These are phyloP conservation scores for Rhynchospora pubera DNA, from an alignment of 176 grass and related monocot genomes.

Conservation along the genomic window DNA sequence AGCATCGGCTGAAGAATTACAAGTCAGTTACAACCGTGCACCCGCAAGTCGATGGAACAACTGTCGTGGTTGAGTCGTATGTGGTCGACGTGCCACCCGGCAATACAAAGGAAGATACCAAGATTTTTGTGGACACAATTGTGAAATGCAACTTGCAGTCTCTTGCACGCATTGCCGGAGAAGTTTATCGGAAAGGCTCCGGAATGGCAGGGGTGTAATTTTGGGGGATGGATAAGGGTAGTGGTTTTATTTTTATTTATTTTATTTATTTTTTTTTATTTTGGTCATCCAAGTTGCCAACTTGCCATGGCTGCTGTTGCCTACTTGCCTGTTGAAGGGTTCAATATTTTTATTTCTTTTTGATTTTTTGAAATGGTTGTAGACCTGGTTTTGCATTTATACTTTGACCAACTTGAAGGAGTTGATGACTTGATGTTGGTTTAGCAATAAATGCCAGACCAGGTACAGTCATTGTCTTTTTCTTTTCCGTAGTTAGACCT, in stretches of 20 bases:
- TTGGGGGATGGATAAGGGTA: neutral
- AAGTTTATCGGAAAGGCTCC: slow-evolving; percentile 8
- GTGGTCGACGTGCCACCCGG: slow-evolving; percentile 63
- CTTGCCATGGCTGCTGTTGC: neutral
- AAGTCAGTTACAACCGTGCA: slow-evolving; percentile 67
- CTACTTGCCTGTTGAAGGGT: neutral
- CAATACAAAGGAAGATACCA: slow-evolving; percentile 69
- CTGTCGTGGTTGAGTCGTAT: slow-evolving; percentile 62
- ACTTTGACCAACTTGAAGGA: neutral
- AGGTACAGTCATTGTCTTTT: neutral
- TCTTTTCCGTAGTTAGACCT: slow-evolving; percentile 16
- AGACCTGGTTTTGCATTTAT: slow-evolving; percentile 6
- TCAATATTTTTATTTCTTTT: neutral
- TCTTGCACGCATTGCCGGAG: slow-evolving; percentile 51
- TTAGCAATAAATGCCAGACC: neutral
- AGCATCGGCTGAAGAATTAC: slow-evolving; percentile 94
- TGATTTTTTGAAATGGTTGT: slow-evolving; percentile 4
- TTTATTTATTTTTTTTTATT: neutral
- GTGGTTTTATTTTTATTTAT: slow-evolving; percentile 2
- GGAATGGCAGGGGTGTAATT: neutral
- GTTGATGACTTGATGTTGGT: neutral
- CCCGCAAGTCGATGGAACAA: neutral
- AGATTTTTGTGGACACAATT: slow-evolving; percentile 70
- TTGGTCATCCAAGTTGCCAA: slow-evolving; percentile 19
- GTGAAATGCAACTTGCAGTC: slow-evolving; percentile 73